A percentile compares a stretch with the other conserved stretches of the same genome.
Evolutionary conservation across 257 asterid species (phyloP).

Genomic region (Ajuga chamaepitys): DNA sequence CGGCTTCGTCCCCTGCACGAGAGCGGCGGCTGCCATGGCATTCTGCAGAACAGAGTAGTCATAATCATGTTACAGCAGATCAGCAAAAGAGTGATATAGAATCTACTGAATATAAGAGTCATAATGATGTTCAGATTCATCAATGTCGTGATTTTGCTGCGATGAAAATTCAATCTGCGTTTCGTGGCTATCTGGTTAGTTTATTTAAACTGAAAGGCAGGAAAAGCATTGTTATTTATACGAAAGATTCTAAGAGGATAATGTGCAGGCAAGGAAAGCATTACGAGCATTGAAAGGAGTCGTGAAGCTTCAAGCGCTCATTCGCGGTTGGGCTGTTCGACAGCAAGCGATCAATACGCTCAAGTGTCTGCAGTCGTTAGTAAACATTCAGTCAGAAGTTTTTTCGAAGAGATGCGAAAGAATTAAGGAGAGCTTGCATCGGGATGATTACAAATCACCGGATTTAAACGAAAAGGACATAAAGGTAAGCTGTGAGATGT

Average conservation of each 20-base stretch:
- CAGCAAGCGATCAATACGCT: constrained; percentile 77
- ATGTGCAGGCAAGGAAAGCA: constrained; percentile 77
- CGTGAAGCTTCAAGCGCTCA: constrained; percentile 88
- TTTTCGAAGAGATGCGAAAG: constrained; percentile 57
- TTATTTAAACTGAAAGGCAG: not conserved
- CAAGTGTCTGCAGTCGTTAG: constrained; percentile 77
- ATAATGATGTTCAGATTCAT: not conserved
- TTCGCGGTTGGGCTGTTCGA: constrained; percentile 90
- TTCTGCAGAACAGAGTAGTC: constrained; percentile 17
- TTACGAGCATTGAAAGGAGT: constrained; percentile 76
- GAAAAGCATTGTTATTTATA: not conserved
- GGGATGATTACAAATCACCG: constrained; percentile 29
- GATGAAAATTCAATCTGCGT: constrained; percentile 69
- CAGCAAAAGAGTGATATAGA: constrained; percentile 17
- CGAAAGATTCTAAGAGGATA: no score
- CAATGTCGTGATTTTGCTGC: constrained; percentile 38
- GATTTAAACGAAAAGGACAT: constrained; percentile 58
- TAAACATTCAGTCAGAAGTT: constrained; percentile 74
- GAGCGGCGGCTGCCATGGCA: constrained; percentile 24
- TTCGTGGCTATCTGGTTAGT: constrained; percentile 75
- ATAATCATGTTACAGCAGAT: constrained; percentile 18
- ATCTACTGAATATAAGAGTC: constrained; percentile 7
- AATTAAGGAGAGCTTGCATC: constrained; percentile 27
- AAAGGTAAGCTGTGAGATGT: constrained; percentile 36
- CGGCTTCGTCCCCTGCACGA: constrained; percentile 28